A percentile compares a stretch with the other conserved stretches of the same genome.
Evolutionary conservation across 208 protist genomes (phyloP).

Genomic region (Crithidia expoeki): DNA sequence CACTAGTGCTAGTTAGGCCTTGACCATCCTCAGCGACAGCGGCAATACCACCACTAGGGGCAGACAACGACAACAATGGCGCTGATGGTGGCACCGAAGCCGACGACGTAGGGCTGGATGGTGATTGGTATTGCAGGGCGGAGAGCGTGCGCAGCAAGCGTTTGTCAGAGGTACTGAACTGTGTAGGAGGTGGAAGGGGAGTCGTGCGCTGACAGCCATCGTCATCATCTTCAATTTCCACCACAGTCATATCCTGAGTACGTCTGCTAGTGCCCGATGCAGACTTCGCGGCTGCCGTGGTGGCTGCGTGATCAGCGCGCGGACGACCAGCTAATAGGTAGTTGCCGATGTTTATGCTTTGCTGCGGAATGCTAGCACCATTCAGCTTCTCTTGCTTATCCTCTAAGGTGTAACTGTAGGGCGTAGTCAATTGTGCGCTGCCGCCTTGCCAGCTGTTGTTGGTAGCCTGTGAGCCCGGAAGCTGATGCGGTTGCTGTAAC

Average conservation of each 20-base stretch:
- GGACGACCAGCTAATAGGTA: too few relatives aligned
- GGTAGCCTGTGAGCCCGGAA: too few relatives aligned
- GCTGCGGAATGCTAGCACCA: not conserved
- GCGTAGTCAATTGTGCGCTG: not conserved
- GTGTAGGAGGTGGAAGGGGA: not conserved
- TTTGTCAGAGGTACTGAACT: not conserved
- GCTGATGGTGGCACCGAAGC: not conserved
- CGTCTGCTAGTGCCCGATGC: too few relatives aligned
- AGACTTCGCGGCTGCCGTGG: not conserved
- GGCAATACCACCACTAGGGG: not conserved
- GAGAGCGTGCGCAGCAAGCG: not conserved
- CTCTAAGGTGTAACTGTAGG: too few relatives aligned
- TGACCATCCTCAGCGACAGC: not conserved
- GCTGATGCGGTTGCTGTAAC: conserved; percentile 5
- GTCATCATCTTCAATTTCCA: conserved; percentile 9
- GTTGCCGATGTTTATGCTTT: not conserved
- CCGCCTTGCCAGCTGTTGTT: not conserved
- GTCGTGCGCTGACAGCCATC: not conserved
- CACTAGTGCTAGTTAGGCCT: not conserved
- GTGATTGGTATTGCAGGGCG: not conserved
- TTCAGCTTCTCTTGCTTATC: too few relatives aligned
- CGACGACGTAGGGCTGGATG: conserved; percentile 9
- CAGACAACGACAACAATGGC: not conserved
- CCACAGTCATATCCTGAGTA: not conserved
- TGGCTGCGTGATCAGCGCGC: too few relatives aligned